These are phyloP conservation scores for Rhytidiadelphus loreus DNA, from an alignment of 225 moss, liverwort and hornwort genomes.

Conservation along the genomic window DNA sequence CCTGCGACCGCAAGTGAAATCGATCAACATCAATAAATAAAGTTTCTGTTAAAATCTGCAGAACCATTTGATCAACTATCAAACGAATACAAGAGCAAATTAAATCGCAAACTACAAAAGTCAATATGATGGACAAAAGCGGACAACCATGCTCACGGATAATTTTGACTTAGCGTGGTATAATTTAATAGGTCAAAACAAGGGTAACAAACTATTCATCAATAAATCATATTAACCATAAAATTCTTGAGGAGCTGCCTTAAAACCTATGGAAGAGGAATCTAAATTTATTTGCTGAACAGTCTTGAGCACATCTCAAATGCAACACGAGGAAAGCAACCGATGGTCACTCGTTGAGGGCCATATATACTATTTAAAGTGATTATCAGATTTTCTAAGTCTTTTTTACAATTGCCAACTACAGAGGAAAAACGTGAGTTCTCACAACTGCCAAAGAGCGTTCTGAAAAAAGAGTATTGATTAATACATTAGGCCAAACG, in stretches of 20 bases:
- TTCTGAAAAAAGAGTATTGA: not conserved
- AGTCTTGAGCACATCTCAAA: not conserved
- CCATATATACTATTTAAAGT: not conserved
- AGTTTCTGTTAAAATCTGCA: not conserved
- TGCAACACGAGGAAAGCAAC: not conserved
- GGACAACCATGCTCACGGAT: not conserved
- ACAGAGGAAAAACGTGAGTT: not conserved
- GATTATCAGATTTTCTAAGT: not conserved
- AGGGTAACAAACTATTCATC: too few relatives aligned
- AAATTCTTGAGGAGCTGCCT: not conserved
- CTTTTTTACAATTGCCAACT: too few relatives aligned
- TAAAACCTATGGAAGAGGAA: not conserved
- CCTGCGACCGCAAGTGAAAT: conserved; percentile 3
- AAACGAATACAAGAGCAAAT: not conserved
- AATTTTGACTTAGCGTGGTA: not conserved
- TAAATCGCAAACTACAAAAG: not conserved
- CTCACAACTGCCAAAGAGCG: not conserved
- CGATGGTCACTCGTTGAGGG: not conserved
- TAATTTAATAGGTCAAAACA: too few relatives aligned
- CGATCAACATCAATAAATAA: not conserved
- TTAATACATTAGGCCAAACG: not conserved
- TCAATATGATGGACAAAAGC: not conserved
- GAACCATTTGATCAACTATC: not conserved
- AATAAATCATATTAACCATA: not conserved
- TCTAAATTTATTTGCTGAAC: not conserved